Evolutionary conservation across 768 basidiomycete species (phyloP).

Genomic region (Antrodiella citrinella): DNA sequence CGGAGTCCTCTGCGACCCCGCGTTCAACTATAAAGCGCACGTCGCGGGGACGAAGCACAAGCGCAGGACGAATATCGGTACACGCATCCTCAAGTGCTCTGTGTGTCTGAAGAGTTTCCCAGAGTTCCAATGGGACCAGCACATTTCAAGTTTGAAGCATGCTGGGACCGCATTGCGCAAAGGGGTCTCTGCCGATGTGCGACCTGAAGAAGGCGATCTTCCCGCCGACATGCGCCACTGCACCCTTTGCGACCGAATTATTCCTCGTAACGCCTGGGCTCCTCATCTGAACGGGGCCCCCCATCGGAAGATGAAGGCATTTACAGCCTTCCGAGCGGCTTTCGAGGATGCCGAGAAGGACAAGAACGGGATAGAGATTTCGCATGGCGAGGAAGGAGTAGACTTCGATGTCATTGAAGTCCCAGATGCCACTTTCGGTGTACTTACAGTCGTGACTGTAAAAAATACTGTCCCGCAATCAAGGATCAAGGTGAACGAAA

Average conservation of each 20-base stretch:
- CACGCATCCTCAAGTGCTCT: constrained; percentile 4
- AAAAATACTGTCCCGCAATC: constrained; percentile 7
- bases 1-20: constrained; percentile 7
- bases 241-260: constrained; percentile 20
- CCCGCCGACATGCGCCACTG: constrained; percentile 18
- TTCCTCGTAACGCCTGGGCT: constrained; percentile 26
- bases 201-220: constrained; percentile 20
- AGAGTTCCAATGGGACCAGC: constrained; percentile 18
- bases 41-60: constrained; percentile 7
- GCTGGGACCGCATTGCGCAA: constrained; percentile 4
- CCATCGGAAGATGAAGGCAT: constrained; percentile 32
- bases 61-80: not conserved
- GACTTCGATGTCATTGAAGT: constrained; percentile 48
- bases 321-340: constrained; percentile 31
- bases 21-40: constrained; percentile 5
- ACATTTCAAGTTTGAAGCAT: constrained; percentile 19
- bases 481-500: constrained; percentile 7
- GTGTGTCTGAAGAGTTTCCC: constrained; percentile 6
- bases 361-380: constrained; percentile 41
- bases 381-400: constrained; percentile 25
- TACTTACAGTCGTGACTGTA: constrained; percentile 8
- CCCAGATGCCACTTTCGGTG: constrained; percentile 17
- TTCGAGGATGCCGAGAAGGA: constrained; percentile 48
- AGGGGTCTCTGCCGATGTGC: constrained; percentile 20
- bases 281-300: constrained; percentile 21